Evolutionary conservation across 768 basidiomycete genomes (phyloP), one percentile per base, ranked within the genome.

Genomic region (Cantharellus anzutake): DNA sequence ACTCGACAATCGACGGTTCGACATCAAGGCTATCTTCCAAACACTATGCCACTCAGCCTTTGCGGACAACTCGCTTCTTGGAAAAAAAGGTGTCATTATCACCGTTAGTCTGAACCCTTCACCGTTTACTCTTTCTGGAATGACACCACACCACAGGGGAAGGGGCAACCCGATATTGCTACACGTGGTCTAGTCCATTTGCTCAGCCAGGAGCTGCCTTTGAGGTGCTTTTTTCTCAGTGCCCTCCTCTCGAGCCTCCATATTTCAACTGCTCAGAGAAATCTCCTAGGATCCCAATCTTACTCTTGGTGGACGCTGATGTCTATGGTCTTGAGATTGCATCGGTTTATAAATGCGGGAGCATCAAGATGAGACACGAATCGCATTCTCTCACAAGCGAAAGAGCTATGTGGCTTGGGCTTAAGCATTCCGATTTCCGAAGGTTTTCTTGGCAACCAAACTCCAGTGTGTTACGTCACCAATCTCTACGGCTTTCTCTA

Each of bases 111-210:
- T 5, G n/a, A 59, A 3, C 4, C 5, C 16, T 51, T 51, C 40
- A 57, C 4, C 50, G 38, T 41, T 16, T 58, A 14, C 42, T 39
- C 16, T 56, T 14, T 39, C 51, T 7, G 35, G 7, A 11, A 14
- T 55, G 52, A 11, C 52, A 1, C 7, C 7, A 52, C 58, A 41
- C 4, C 40, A 2, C 64, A 96, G 92, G 96, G 96, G 0, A 98
- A 96, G 68, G 96, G 96, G 2, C 98, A 94, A 70, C 96, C 96
- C 0, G 96, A 99, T 67, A 71, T 96, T 3, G 84, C 91, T 2
- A 94, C 96, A 0, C 78, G 91, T 4, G 82, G 93, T 63, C 75
- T 98, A 4, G 78, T 93, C 51, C 80, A 81, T 60, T 79, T 77
- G 0, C 73, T 98, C 2, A 77, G 84, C 1, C 76, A 81, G 42